Evolutionary conservation across 805 yeast species (phyloP).

Genomic region (Candida manassasensis): DNA sequence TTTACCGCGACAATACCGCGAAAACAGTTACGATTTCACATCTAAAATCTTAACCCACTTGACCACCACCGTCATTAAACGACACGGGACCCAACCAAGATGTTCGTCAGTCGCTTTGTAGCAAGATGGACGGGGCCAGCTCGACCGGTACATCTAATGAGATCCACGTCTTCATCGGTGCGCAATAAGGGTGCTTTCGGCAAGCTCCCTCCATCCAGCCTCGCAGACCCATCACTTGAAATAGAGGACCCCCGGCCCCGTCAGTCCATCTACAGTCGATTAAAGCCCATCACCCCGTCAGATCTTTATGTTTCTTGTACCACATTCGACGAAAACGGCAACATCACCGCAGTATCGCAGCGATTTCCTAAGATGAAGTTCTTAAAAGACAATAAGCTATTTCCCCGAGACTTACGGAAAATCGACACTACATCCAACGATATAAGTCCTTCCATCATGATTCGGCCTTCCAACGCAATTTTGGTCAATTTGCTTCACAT

Average conservation of each 20-base stretch:
- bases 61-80: no score
- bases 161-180: neutral
- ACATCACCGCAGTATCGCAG: constrained; percentile 62
- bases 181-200: constrained; percentile 2
- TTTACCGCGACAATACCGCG: no score
- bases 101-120: neutral
- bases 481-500: constrained; percentile 81
- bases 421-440: constrained; percentile 72
- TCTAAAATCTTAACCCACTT: no score
- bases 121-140: neutral
- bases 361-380: constrained; percentile 72
- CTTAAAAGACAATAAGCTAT: constrained; percentile 63
- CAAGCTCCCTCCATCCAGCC: neutral
- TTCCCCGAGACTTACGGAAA: constrained; percentile 83
- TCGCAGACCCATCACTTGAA: neutral
- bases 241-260: neutral
- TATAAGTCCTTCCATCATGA: constrained; percentile 85
- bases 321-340: constrained; percentile 66
- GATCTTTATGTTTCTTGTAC: constrained; percentile 70
- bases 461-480: constrained; percentile 67
- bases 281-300: constrained; percentile 42
- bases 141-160: constrained; percentile 1
- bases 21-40: no score
- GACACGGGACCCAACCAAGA: no score
- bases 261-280: constrained; percentile 2